Base-by-base conservation (phyloP, 108 stramenopile species). In the Phaeodactylum tricornutum region DNA sequence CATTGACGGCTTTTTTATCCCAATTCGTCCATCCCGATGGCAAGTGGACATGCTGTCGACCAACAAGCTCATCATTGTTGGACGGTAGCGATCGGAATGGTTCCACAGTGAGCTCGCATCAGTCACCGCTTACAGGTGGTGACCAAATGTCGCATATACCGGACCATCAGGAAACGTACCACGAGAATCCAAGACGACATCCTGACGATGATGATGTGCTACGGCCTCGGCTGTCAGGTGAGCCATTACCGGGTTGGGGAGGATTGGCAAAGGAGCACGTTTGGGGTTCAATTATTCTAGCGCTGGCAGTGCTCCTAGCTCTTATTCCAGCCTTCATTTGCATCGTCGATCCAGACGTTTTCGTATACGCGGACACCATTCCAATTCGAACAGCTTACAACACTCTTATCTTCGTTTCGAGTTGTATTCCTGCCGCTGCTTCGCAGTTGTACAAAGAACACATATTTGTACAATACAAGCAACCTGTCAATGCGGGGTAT, bases 381-480 rank as follows among this genome's bases (percentile, higher is more conserved):
- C 79, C 83, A 11, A 37, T 75, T 21, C 62, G 68, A 12, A 82
- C 77, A 11, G 81, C 83, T 8, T 81, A 62, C 57, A 83, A 84
- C 53, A 83, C 87, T 16, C 59, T 85, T 16, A 53, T 82, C n/a
- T 85, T 75, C 53, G 67, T 78, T 23, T 43, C 70, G 1, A 64
- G 64, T 32, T 70, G 74, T 29, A 62, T 89, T 25, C 81, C 83
- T 9, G 78, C 77, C 15, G 81, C 81, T 15, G 69, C 78, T 27
- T 81, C 83, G 32, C 84, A 85, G 52, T 59, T 86, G 17, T 86
- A 86, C 72, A 90, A 90, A 47, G 88, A 90, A 39, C 74, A 79
- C 15, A 59, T 74, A 8, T 65, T 90, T 35, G 64, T 74, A 20
- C 63, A 67, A 41, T 62, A 81, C 56, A 74, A 75, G 29, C 84